Base-by-base conservation (phyloP, 768 basidiomycete species). In the Termitomyces sp. region DNA sequence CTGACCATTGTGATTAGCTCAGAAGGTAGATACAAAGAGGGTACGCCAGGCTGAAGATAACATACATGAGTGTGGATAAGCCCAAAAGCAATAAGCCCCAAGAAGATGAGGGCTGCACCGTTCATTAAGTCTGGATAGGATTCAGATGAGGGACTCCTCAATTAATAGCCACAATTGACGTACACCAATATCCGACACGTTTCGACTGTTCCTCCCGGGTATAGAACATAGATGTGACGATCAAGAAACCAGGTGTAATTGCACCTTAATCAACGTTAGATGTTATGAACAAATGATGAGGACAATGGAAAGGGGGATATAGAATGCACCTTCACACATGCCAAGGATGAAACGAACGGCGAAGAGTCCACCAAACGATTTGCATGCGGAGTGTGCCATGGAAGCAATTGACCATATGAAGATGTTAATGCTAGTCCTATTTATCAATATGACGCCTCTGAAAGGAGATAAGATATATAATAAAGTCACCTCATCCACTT, bases 191-290 rank as follows among this genome's bases (percentile, higher is more conserved):
- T 3, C 89, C 88, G 15, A 88, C 80, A 6, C 89, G 79, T 49
- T 78, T 71, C 5, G 84, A 89, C 63, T 89, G 86, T 60, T 91
- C 89, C 13, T 75, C 80, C 42, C 85, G 81, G 3, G 88, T 90
- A 63, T 91, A 91, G 63, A 91, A 91, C 88, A 90, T 90, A 7
- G 84, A 83, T 18, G 82, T 88, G 45, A 91, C 85, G 63, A 91
- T 82, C 80, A 91, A 76, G 72, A 90, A 89, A 13, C 88, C 89
- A 23, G 89, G 85, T 10, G 88, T 90, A 49, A 90, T 86, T 11
- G 85, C 86, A 51, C 86, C 87, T 29, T 29, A 9, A 9, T 74
- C n/a, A n/a, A n/a, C n/a, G n/a, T n/a, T n/a, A n/a, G n/a, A 43
- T 23, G n/a, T 43, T 18, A 15, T 39, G 38, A 29, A 32, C 45